A percentile compares a stretch with the other conserved stretches of the same genome.
These are phyloP conservation scores for Suillus ampliporus DNA, from an alignment of 768 basidiomycete genomes.

Conservation along the genomic window DNA sequence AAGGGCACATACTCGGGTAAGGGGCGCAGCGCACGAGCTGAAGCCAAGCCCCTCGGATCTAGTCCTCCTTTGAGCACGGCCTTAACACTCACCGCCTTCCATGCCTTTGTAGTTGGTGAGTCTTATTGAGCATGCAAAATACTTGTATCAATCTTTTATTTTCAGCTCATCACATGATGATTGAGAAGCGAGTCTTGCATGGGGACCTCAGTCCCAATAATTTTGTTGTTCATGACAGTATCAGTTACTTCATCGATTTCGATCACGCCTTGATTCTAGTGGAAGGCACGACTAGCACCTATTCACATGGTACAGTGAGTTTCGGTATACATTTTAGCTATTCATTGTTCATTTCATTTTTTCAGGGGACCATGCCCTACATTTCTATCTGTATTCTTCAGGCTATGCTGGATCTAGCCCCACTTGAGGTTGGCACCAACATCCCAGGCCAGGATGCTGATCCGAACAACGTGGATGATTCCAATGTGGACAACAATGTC, in stretches of 20 bases:
- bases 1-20: too few relatives aligned
- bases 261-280: neutral
- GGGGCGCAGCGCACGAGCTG: too few relatives aligned
- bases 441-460: neutral
- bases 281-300: neutral
- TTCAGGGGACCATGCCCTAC: slow-evolving; percentile 13
- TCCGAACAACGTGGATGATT: neutral
- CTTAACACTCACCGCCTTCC: too few relatives aligned
- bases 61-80: too few relatives aligned
- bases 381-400: slow-evolving; percentile 2
- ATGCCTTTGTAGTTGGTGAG: neutral
- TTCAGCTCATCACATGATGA: neutral
- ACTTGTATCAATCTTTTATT: neutral
- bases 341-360: slow-evolving; percentile 8
- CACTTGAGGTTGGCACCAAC: neutral
- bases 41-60: too few relatives aligned
- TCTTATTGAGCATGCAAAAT: slow-evolving; percentile 1
- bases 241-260: neutral
- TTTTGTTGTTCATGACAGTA: neutral
- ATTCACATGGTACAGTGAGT: neutral
- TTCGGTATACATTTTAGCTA: slow-evolving; percentile 6
- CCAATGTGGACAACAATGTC: neutral
- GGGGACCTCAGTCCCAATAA: neutral
- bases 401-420: slow-evolving; percentile 1
- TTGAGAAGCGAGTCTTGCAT: neutral